A percentile compares a stretch with the other conserved stretches of the same genome.
These are phyloP conservation scores for Colletotrichum sp. DNA, from an alignment of 2,329 filamentous ascomycete genomes.

Conservation along the genomic window DNA sequence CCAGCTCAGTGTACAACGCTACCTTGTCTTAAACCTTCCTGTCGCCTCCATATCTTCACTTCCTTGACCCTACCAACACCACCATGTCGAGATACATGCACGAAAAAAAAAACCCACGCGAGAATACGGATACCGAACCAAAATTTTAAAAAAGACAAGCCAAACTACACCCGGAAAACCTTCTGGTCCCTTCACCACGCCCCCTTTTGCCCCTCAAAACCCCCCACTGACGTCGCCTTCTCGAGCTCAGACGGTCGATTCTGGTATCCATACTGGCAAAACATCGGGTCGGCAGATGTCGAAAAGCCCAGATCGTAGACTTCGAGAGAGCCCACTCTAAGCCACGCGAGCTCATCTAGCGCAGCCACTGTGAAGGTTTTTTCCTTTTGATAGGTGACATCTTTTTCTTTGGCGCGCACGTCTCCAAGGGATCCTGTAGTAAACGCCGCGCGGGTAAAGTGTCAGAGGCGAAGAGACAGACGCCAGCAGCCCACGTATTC, in stretches of 20 bases:
- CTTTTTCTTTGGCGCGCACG: background rate
- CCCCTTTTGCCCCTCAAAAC: background rate
- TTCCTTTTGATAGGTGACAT: background rate
- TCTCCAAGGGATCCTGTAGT: background rate
- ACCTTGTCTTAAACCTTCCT: background rate
- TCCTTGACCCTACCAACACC: background rate
- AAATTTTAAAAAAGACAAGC: background rate
- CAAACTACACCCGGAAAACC: background rate
- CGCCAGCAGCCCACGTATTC: background rate
- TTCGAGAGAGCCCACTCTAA: background rate
- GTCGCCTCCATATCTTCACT: background rate
- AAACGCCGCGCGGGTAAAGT: background rate
- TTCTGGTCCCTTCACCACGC: background rate
- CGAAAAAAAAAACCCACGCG: background rate
- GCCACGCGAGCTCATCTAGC: background rate
- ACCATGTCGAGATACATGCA: background rate
- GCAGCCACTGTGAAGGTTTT: background rate
- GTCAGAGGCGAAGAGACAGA: background rate
- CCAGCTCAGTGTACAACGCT: background rate
- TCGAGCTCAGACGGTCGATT: background rate
- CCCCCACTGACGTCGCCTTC: background rate
- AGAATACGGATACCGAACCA: background rate
- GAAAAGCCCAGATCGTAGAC: background rate
- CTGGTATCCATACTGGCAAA: background rate
- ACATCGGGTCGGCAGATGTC: background rate